Evolutionary conservation across 257 asterid genomes (phyloP), one percentile per base, ranked within the genome.

Genomic region (Solanum peruvianum): DNA sequence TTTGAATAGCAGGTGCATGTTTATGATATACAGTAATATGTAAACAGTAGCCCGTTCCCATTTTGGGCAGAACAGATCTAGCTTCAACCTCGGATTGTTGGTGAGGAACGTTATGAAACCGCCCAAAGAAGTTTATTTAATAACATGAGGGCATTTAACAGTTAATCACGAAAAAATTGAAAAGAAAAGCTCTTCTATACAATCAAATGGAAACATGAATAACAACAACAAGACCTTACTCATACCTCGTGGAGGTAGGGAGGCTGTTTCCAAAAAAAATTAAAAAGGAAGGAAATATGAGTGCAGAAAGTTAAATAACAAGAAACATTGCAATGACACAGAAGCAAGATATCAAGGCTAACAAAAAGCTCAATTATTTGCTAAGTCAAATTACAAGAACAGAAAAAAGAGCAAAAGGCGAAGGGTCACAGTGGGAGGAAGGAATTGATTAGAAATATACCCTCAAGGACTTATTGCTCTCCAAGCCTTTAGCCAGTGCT

Each of bases 401-500:
- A n/a, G 39, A 77, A n/a, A 80, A 29, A 27, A 80, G 29, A 14
- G 11, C 7, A 49, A 33, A 20, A 31, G 31, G 21, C 12, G n/a
- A 76, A 76, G 45, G 31, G 69, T 18, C 23, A 7, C 37, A 18
- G 20, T 49, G 25, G 29, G 18, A 25, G 58, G 70, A 42, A 66
- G 67, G 31, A 84, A 77, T 58, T 58, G 18, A 83, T 52, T 21
- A 62, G 89, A 90, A 66, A 67, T 5, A 83, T 94, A 95, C 99
- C 97, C 96, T 92, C 92, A 97, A 86, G 87, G 98, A 92, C 86
- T 91, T 96, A 92, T 95, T 96, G 85, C 98, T 92, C 92, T 96
- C 99, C 90, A 96, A 91, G 31, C 99, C 99, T 92, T 97, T 95
- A 8, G 94, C 99, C 85, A 97, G 93, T 21, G 97, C 96, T 89